A percentile compares a stretch with the other conserved stretches of the same genome.
Conservation (phyloP, 257 asterid species). For the Jaltomata sinuosa region DNA sequence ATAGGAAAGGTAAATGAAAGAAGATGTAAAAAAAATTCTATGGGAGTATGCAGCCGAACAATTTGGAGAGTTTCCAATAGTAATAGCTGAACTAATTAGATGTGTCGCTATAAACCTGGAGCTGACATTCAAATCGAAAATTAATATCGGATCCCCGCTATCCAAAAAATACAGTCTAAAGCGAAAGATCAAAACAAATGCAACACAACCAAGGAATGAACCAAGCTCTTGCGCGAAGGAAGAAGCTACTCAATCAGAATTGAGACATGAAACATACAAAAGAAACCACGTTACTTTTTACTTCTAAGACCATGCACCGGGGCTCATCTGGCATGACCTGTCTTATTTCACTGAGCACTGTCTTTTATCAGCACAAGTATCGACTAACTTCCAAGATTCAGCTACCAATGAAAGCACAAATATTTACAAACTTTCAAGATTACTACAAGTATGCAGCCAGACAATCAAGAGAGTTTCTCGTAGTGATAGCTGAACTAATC, state of each 20-base stretch:
- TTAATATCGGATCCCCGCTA: not conserved
- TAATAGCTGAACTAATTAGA: not conserved
- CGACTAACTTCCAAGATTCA: not conserved
- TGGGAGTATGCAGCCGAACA: not conserved
- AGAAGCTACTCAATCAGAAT: not conserved
- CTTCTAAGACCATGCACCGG: not conserved
- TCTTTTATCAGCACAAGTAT: not conserved
- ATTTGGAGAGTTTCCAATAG: too few species aligned
- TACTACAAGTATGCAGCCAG: too few species aligned
- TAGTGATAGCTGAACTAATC: too few species aligned
- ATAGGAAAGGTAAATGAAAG: too few species aligned
- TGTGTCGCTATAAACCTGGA: not conserved
- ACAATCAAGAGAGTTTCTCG: too few species aligned
- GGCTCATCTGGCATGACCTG: not conserved
- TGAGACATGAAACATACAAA: accelerated
- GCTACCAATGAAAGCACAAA: not conserved
- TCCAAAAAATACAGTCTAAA: not conserved
- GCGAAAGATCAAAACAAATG: not conserved
- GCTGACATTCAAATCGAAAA: not conserved
- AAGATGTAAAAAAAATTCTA: too few species aligned
- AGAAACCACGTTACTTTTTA: not conserved
- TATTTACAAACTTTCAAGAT: not conserved
- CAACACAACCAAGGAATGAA: not conserved
- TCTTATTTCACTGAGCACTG: not conserved
- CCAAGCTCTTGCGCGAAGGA: not conserved